phyloP scores from a whole-genome alignment of 306 rosid genomes.

The Castanopsis chinensis region DNA sequence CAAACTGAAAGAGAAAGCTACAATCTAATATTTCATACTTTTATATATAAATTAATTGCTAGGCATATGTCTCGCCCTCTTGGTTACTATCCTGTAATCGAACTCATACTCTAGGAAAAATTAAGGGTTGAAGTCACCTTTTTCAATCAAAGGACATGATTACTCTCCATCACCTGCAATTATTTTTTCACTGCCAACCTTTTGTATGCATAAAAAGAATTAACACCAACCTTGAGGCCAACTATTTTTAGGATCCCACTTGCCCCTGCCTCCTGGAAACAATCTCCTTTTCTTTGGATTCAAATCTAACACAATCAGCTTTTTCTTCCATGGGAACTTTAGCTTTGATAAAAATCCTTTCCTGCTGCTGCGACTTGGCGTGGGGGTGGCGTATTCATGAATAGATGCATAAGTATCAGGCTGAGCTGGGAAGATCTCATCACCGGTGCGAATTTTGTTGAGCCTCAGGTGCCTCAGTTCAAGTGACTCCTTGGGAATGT shows the following conservation, averaged over 20 bases:
- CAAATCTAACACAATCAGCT: constrained; percentile 16
- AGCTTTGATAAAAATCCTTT: constrained; percentile 25
- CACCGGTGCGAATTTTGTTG: constrained; percentile 30
- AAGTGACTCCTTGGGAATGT: constrained; percentile 63
- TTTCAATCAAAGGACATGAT: background rate
- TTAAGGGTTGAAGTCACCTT: background rate
- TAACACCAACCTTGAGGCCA: constrained; percentile 86
- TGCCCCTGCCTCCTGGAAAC: constrained; percentile 26
- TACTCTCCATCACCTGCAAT: background rate
- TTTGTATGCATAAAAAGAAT: background rate
- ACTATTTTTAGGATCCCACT: constrained; percentile 46
- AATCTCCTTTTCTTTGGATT: constrained; percentile 32
- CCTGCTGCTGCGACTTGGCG: background rate
- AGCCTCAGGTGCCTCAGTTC: constrained; percentile 53
- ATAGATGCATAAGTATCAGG: constrained; percentile 8
- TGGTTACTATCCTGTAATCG: no score
- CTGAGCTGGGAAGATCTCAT: constrained; percentile 46
- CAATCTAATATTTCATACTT: no score
- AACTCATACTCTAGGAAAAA: no score
- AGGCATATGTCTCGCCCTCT: no score
- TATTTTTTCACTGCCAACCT: background rate
- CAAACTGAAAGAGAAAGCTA: no score
- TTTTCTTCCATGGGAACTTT: constrained; percentile 23
- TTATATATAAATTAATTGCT: no score
- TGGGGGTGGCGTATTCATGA: background rate